phyloP scores from a whole-genome alignment of 164 flowering plant species.

The Magnolia changhungtana region DNA sequence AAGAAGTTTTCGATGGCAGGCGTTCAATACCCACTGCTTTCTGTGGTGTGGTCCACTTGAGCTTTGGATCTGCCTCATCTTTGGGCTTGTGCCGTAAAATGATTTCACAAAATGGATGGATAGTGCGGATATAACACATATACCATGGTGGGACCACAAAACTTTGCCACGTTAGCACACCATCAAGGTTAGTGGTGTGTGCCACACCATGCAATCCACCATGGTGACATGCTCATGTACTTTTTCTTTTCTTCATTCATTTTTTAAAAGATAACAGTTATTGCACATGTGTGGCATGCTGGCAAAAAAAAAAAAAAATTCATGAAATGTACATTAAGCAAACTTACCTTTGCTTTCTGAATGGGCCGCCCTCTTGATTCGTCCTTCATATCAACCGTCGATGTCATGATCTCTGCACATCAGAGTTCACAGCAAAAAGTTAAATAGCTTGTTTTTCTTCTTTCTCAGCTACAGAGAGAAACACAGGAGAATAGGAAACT shows the following conservation, averaged over 20 bases:
- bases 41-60: too few species aligned
- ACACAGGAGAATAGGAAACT: background rate
- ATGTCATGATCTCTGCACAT: slow-evolving; percentile 69
- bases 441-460: background rate
- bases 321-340: background rate
- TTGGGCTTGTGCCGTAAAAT: too few species aligned
- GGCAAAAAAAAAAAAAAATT: background rate
- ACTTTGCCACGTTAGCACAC: too few species aligned
- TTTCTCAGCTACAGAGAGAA: background rate
- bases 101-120: too few species aligned
- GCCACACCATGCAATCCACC: too few species aligned
- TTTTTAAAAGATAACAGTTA: too few species aligned
- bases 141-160: too few species aligned
- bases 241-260: background rate
- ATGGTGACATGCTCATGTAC: background rate
- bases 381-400: slow-evolving; percentile 82
- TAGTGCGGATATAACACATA: too few species aligned
- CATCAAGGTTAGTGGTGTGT: too few species aligned
- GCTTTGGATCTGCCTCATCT: too few species aligned
- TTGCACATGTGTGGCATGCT: background rate
- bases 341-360: slow-evolving; percentile 76
- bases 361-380: slow-evolving; percentile 74
- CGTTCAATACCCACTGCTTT: too few species aligned
- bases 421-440: background rate
- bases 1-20: too few species aligned